These are phyloP conservation scores for Protea cynaroides DNA, from an alignment of 164 flowering plant species.

Conservation along the genomic window DNA sequence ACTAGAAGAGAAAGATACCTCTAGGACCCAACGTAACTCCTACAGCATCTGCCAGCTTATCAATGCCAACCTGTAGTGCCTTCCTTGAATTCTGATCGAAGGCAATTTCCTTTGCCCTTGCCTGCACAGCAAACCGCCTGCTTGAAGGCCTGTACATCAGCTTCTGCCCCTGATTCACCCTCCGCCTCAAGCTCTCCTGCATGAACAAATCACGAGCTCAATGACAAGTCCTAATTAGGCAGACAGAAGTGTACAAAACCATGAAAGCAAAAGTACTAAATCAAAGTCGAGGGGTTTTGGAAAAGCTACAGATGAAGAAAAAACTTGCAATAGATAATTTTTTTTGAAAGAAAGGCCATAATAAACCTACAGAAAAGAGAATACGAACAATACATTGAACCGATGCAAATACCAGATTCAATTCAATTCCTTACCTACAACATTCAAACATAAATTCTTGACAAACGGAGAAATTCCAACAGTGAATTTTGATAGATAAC, in stretches of 20 bases:
- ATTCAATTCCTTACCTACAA: no score
- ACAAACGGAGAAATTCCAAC: no score
- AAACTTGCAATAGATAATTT: no score
- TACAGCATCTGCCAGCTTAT: slow-evolving; percentile 93
- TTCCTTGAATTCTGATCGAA: slow-evolving; percentile 82
- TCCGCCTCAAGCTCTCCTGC: slow-evolving; percentile 50
- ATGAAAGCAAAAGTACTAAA: no score
- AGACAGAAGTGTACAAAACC: neutral
- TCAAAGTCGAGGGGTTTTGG: neutral
- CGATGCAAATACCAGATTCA: no score
- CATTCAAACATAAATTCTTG: no score
- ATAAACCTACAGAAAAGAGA: no score
- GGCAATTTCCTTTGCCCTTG: slow-evolving; percentile 79
- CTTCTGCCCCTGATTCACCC: slow-evolving; percentile 32
- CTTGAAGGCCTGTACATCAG: slow-evolving; percentile 35
- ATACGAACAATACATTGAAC: no score
- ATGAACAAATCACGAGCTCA: neutral
- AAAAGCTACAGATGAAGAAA: neutral
- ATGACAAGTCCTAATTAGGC: neutral
- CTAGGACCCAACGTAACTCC: slow-evolving; percentile 97
- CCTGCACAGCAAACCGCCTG: slow-evolving; percentile 52
- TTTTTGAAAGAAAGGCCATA: no score
- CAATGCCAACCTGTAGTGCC: slow-evolving; percentile 85
- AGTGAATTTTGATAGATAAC: no score
- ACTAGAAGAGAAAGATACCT: slow-evolving; percentile 35